Conservation (phyloP, 139 green algal genomes). For the Chlamydomonas sp. region DNA sequence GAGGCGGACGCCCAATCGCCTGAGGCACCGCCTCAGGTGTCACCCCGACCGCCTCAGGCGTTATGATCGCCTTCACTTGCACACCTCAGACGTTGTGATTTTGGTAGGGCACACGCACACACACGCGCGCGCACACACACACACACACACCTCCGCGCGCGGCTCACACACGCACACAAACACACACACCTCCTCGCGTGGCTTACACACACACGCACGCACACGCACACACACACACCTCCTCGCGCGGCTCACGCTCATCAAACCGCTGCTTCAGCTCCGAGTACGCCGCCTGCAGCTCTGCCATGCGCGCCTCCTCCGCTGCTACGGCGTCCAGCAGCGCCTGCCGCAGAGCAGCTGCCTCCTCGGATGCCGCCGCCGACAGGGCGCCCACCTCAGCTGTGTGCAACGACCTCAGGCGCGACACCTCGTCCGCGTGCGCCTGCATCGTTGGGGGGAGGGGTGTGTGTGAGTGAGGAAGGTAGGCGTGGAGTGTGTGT, state of each 20-base stretch:
- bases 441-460: slow-evolving; percentile 26
- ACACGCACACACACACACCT: slow-evolving; percentile 13
- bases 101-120: too few relatives aligned
- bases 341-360: too few relatives aligned
- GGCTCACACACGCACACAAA: background rate
- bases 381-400: too few relatives aligned
- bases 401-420: too few relatives aligned
- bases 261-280: slow-evolving; percentile 23
- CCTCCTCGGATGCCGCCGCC: too few relatives aligned
- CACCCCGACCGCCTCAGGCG: too few relatives aligned
- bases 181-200: background rate
- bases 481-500: too few relatives aligned
- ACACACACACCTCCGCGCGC: background rate
- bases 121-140: background rate
- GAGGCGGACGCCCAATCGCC: too few relatives aligned
- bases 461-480: too few relatives aligned
- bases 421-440: slow-evolving; percentile 13
- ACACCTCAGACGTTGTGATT: too few relatives aligned
- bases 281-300: slow-evolving; percentile 21
- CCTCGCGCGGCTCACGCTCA: slow-evolving; percentile 37
- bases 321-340: background rate
- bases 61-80: too few relatives aligned
- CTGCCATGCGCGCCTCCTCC: background rate
- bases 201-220: background rate
- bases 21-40: too few relatives aligned